phyloP scores from a whole-genome alignment of 179 eudicot species.

The Pouteria campechiana region DNA sequence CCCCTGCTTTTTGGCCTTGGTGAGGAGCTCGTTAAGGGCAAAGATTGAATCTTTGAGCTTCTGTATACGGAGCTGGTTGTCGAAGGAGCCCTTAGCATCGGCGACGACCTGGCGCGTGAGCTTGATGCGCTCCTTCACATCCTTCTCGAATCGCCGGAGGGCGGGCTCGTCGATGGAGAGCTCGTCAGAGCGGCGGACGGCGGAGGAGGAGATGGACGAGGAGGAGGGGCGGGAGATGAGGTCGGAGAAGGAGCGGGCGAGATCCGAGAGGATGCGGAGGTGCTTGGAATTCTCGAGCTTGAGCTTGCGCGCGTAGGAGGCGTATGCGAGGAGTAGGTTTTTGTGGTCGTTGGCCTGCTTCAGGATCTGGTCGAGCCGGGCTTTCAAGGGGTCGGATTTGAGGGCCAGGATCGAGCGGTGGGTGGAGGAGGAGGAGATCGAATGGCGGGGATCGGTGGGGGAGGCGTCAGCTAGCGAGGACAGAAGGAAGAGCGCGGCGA shows the following conservation, averaged over 20 bases:
- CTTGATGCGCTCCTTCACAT: slow-evolving; percentile 84
- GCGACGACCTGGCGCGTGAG: slow-evolving; percentile 67
- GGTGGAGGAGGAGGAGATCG: no score
- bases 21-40: slow-evolving; percentile 62
- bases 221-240: slow-evolving; percentile 43
- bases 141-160: slow-evolving; percentile 76
- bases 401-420: slow-evolving; percentile 61
- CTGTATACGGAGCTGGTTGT: slow-evolving; percentile 87
- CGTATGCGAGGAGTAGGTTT: slow-evolving; percentile 57
- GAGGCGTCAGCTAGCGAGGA: no score
- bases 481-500: no score
- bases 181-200: slow-evolving; percentile 38
- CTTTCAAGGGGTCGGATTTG: slow-evolving; percentile 82
- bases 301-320: slow-evolving; percentile 83
- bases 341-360: slow-evolving; percentile 89
- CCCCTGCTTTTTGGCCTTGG: slow-evolving; percentile 85
- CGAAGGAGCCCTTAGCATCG: slow-evolving; percentile 84
- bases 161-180: slow-evolving; percentile 44
- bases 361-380: slow-evolving; percentile 69
- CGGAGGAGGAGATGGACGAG: slow-evolving; percentile 25
- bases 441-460: no score
- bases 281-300: slow-evolving; percentile 91
- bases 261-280: slow-evolving; percentile 60
- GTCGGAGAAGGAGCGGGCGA: slow-evolving; percentile 57
- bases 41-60: slow-evolving; percentile 85